Conservation (phyloP, 1,284 basidiomycete species). For the Tilletia setariae region DNA sequence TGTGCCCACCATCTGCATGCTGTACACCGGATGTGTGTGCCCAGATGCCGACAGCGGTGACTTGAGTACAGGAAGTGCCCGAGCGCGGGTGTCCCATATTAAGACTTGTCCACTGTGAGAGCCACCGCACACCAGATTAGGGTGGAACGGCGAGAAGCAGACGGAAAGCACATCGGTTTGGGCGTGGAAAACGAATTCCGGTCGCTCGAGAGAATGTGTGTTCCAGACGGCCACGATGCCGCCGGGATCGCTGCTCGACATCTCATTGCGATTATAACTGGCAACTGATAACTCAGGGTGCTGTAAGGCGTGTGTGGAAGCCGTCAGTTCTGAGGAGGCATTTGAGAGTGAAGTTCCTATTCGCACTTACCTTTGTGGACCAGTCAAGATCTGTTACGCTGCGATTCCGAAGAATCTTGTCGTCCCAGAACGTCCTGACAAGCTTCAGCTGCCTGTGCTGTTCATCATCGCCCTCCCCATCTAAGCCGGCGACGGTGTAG, state of each 20-base stretch:
- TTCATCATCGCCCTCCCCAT: slow-evolving; percentile 16
- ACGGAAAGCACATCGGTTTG: slow-evolving; percentile 98
- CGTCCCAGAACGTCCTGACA: slow-evolving; percentile 36
- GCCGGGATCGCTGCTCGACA: slow-evolving; percentile 63
- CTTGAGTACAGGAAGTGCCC: slow-evolving; percentile 82
- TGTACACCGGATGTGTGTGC: slow-evolving; percentile 97
- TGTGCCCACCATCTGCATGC: slow-evolving; percentile 93
- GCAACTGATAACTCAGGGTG: slow-evolving; percentile 92
- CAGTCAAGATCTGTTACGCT: slow-evolving; percentile 95
- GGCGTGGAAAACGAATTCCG: slow-evolving; percentile 96
- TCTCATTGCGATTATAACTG: slow-evolving; percentile 93
- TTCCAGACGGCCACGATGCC: slow-evolving; percentile 98
- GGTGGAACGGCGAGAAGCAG: slow-evolving; percentile 94
- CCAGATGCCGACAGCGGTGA: slow-evolving; percentile 84
- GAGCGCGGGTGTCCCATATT: slow-evolving; percentile 96
- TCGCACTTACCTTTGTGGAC: slow-evolving; percentile 75
- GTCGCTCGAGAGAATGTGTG: slow-evolving; percentile 84
- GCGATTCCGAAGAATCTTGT: slow-evolving; percentile 64
- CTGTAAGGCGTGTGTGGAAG: slow-evolving; percentile 58
- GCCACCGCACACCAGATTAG: slow-evolving; percentile 92
- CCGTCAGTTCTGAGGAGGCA: background rate
- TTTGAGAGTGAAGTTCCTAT: background rate
- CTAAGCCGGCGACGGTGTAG: slow-evolving; percentile 75
- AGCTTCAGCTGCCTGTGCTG: slow-evolving; percentile 28
- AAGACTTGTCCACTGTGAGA: slow-evolving; percentile 97